phyloP scores from a whole-genome alignment of 1,284 basidiomycete genomes.

The Ganoderma lucidum region DNA sequence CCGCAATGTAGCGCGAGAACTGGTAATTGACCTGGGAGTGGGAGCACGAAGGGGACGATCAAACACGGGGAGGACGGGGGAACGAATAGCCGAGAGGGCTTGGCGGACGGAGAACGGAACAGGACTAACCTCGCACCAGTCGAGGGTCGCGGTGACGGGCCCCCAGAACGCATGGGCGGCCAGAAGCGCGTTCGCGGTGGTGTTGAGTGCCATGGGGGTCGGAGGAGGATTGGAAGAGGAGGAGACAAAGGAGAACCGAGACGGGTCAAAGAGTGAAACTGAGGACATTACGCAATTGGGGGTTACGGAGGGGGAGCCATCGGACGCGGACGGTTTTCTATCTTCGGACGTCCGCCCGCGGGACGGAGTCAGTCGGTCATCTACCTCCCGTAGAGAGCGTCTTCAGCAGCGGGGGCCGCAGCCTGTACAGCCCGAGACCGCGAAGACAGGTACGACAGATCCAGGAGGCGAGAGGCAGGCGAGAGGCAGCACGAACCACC shows the following conservation, averaged over 20 bases:
- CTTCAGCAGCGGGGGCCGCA: not conserved
- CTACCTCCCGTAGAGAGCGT: not conserved
- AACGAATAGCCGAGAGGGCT: constrained; percentile 9
- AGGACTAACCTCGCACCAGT: constrained; percentile 73
- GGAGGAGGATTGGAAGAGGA: constrained; percentile 17
- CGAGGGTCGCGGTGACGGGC: constrained; percentile 70
- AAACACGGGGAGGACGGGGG: constrained; percentile 8
- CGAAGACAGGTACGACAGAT: not conserved
- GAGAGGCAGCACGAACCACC: not conserved
- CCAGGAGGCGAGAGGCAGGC: not conserved
- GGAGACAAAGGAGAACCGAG: constrained; percentile 26
- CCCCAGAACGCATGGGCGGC: constrained; percentile 53
- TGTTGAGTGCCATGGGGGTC: constrained; percentile 29
- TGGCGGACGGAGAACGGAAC: constrained; percentile 3
- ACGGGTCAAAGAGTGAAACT: constrained; percentile 16
- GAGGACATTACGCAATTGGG: constrained; percentile 31
- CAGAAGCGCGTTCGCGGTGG: constrained; percentile 25
- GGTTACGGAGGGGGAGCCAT: constrained; percentile 7
- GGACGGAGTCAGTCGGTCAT: no score
- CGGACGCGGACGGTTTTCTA: constrained; percentile 9
- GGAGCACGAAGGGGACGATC: constrained; percentile 1
- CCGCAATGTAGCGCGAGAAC: constrained; percentile 73
- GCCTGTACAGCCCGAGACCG: not conserved
- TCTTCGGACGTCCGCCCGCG: constrained; percentile 6
- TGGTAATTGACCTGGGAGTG: constrained; percentile 67